Evolutionary conservation across 352 stramenopile genomes (phyloP).

Genomic region (Phytophthora niederhauseri): DNA sequence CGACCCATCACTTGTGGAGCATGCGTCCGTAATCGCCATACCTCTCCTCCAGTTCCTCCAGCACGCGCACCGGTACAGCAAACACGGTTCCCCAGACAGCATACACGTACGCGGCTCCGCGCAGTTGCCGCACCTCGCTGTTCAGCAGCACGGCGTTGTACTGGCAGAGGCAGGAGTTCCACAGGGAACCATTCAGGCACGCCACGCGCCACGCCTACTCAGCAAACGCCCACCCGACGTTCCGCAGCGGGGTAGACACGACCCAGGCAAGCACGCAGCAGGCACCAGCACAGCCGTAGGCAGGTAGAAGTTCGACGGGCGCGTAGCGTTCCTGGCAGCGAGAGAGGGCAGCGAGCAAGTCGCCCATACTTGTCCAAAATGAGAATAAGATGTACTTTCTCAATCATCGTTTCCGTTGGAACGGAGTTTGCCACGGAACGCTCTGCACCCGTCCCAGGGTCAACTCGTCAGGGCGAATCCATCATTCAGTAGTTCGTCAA

Average conservation of each 20-base stretch:
- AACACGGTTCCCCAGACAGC: background rate
- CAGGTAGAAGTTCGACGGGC: background rate
- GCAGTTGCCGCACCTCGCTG: background rate
- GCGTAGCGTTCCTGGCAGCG: background rate
- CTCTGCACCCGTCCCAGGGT: background rate
- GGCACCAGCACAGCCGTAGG: background rate
- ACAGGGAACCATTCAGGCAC: background rate
- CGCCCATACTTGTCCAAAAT: no score
- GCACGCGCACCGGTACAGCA: background rate
- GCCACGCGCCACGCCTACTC: background rate
- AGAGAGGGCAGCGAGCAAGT: background rate
- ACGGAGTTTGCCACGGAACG: background rate
- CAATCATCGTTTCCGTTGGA: background rate
- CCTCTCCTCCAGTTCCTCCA: background rate
- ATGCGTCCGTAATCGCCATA: background rate
- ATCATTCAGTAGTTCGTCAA: no score
- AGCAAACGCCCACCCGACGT: background rate
- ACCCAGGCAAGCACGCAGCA: background rate
- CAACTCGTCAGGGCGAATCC: background rate
- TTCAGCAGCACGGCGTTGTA: background rate
- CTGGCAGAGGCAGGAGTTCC: background rate
- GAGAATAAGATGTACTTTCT: background rate
- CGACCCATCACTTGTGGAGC: background rate
- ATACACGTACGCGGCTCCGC: background rate
- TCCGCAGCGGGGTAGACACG: background rate